A percentile compares a stretch with the other conserved stretches of the same genome.
Conservation (phyloP, 495 filamentous ascomycete species). For the Podospora bellae-mahoneyi region DNA sequence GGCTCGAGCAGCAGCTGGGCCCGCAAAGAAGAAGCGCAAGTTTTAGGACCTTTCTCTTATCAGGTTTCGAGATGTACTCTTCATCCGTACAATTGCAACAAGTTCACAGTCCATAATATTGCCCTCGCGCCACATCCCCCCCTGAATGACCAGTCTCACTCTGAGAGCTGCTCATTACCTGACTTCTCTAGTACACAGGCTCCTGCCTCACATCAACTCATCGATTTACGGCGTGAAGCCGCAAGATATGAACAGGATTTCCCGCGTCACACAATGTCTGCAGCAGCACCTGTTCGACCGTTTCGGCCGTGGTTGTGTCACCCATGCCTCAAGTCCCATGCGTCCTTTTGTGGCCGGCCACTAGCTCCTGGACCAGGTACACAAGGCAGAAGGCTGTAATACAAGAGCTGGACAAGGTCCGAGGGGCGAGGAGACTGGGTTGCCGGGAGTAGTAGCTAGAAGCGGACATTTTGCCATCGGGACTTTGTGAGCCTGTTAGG, state of each 20-base stretch:
- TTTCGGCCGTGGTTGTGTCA: constrained; percentile 14
- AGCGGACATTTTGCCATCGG: neutral
- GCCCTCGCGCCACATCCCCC: neutral
- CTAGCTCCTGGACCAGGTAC: neutral
- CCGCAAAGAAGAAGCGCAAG: constrained; percentile 66
- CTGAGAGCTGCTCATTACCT: neutral
- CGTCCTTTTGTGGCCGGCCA: constrained; percentile 11
- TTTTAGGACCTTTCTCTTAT: constrained; percentile 34
- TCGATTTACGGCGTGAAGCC: neutral
- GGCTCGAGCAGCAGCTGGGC: constrained; percentile 57
- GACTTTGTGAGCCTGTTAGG: neutral
- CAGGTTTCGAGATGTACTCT: neutral
- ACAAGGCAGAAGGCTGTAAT: constrained; percentile 1
- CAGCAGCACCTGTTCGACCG: constrained; percentile 56
- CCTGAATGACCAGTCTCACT: neutral
- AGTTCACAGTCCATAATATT: neutral
- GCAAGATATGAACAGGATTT: constrained; percentile 44
- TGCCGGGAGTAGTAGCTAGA: constrained; percentile 1
- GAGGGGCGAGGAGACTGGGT: constrained; percentile 1
- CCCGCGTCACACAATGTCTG: constrained; percentile 65
- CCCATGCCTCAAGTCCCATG: constrained; percentile 29
- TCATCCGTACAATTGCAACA: neutral
- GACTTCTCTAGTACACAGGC: neutral
- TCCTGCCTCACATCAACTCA: neutral
- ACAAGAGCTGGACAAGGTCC: neutral